Evolutionary conservation across 441 rosid genomes (phyloP).

Genomic region (Pelargonium citronellum): DNA sequence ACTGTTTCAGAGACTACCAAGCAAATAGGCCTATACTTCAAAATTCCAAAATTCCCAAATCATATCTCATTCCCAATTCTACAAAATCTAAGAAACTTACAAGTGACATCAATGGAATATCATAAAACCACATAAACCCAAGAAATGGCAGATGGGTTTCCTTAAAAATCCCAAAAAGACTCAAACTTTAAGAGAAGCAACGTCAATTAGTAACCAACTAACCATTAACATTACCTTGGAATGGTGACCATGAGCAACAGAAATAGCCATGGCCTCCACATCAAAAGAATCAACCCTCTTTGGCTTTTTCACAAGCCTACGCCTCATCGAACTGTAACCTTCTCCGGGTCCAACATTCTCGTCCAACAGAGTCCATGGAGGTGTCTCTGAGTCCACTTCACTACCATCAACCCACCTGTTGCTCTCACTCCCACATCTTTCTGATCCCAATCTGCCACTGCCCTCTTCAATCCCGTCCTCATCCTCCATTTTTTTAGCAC

Average conservation of each 20-base stretch:
- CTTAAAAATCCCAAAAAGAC: neutral
- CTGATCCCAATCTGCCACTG: constrained; percentile 24
- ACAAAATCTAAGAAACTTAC: neutral
- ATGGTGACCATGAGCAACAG: constrained; percentile 46
- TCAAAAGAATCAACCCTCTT: constrained; percentile 78
- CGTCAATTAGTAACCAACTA: neutral
- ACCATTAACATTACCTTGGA: constrained; percentile 58
- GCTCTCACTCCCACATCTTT: constrained; percentile 44
- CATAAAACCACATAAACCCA: neutral
- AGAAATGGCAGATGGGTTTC: neutral
- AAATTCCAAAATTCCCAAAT: neutral
- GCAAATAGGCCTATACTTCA: neutral
- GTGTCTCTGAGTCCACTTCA: constrained; percentile 69
- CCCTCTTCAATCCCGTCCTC: constrained; percentile 72
- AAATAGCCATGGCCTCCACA: constrained; percentile 94
- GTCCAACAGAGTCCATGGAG: constrained; percentile 35
- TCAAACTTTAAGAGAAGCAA: neutral
- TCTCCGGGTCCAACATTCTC: constrained; percentile 35
- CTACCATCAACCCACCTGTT: constrained; percentile 87
- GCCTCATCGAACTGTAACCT: constrained; percentile 59
- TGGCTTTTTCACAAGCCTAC: constrained; percentile 68
- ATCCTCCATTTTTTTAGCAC: constrained; percentile 43
- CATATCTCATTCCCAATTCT: neutral
- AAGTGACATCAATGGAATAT: neutral
- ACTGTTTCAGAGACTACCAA: neutral